Percentiles rank a stretch among this genome's conserved stretches.
phyloP scores from a whole-genome alignment of 1,284 basidiomycete species.

The Rhodotorula sp. region DNA sequence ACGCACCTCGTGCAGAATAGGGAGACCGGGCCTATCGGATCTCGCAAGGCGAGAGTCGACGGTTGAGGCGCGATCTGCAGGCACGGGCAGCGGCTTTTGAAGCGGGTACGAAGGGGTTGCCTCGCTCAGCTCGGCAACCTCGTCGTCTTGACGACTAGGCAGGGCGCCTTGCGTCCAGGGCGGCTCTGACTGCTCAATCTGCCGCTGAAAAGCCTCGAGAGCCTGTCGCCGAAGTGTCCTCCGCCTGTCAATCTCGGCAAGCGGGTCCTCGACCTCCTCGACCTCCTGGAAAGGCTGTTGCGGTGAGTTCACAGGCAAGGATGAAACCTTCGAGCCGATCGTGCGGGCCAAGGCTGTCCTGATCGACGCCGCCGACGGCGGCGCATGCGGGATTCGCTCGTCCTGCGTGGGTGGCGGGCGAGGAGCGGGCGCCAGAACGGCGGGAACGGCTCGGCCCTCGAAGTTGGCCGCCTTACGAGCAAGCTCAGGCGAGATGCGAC shows the following conservation, averaged over 20 bases:
- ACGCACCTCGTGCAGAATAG: constrained; percentile 12
- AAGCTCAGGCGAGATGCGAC: constrained; percentile 18
- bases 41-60: neutral
- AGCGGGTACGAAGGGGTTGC: neutral
- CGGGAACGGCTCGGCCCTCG: too few relatives aligned
- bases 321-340: too few relatives aligned
- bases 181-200: neutral
- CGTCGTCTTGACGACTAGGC: too few relatives aligned
- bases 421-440: too few relatives aligned
- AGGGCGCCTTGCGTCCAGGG: too few relatives aligned
- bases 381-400: neutral
- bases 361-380: too few relatives aligned
- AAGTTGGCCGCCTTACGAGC: neutral
- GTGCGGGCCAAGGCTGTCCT: too few relatives aligned
- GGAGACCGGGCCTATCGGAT: neutral
- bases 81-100: too few relatives aligned
- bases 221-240: neutral
- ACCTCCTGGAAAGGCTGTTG: neutral
- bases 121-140: neutral
- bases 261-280: neutral
- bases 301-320: too few relatives aligned
- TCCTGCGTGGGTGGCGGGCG: neutral
- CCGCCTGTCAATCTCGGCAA: neutral
- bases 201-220: neutral
- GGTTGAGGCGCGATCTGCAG: neutral